phyloP scores from a whole-genome alignment of 2,329 filamentous ascomycete genomes.

The Sporothrix phasma region DNA sequence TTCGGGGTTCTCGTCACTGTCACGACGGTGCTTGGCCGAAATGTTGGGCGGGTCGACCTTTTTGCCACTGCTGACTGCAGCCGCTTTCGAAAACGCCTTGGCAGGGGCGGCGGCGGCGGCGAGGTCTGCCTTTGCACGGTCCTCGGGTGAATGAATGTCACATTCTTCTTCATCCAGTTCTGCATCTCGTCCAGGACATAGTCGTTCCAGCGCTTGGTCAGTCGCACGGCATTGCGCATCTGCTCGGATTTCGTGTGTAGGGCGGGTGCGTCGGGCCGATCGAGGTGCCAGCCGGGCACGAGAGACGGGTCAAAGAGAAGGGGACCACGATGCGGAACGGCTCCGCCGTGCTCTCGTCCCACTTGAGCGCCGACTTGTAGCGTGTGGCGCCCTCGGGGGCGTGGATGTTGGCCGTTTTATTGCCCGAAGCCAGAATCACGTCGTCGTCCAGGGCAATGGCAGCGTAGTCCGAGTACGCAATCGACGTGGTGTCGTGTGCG shows the following conservation, averaged over 20 bases:
- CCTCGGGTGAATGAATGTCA: constrained; percentile 1
- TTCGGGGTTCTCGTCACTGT: too few relatives aligned
- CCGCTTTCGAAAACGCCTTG: neutral
- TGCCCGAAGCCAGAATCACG: constrained; percentile 6
- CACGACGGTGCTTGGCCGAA: constrained; percentile 8
- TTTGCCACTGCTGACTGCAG: constrained; percentile 15
- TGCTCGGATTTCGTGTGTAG: constrained; percentile 42
- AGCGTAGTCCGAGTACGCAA: constrained; percentile 38
- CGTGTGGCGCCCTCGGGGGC: neutral
- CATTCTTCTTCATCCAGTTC: constrained; percentile 33
- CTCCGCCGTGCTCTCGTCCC: constrained; percentile 18
- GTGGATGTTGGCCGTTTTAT: neutral
- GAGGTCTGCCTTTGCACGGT: neutral
- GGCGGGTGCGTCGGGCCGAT: constrained; percentile 32
- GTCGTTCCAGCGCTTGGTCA: constrained; percentile 43
- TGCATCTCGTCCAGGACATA: constrained; percentile 31
- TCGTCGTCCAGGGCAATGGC: neutral
- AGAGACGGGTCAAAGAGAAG: constrained; percentile 44
- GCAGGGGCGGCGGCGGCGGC: neutral
- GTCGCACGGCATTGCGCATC: constrained; percentile 42
- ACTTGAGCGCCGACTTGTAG: constrained; percentile 19
- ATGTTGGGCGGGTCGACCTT: constrained; percentile 9
- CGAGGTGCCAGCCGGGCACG: constrained; percentile 41
- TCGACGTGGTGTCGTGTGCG: constrained; percentile 32
- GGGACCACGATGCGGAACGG: constrained; percentile 44